Conservation (phyloP, 345 rosid species). For the Erysimum cheiranthoides region DNA sequence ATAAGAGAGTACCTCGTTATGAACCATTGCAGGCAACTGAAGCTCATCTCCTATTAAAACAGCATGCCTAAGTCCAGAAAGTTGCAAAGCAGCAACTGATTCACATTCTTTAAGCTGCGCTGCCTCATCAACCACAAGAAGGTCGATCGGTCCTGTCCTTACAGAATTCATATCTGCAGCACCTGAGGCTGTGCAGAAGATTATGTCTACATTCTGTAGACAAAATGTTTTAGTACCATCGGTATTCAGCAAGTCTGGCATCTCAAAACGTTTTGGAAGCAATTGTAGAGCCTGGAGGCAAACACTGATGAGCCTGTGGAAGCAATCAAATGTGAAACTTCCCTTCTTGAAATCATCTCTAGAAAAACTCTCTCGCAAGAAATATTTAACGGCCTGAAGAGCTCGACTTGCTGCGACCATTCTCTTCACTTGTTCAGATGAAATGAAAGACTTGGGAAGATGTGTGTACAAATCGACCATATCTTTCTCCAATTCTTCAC, state of each 20-base stretch:
- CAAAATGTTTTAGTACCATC: slow-evolving; percentile 27
- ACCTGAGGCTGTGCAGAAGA: slow-evolving; percentile 55
- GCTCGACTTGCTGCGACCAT: slow-evolving; percentile 39
- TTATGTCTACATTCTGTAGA: slow-evolving; percentile 40
- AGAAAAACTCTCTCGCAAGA: neutral
- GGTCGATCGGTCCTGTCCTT: slow-evolving; percentile 8
- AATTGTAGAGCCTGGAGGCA: neutral
- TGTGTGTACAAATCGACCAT: slow-evolving; percentile 48
- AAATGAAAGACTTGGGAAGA: slow-evolving; percentile 43
- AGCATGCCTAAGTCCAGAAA: slow-evolving; percentile 50
- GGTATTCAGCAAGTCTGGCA: neutral
- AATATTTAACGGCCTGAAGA: slow-evolving; percentile 22
- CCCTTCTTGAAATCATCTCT: slow-evolving; percentile 7
- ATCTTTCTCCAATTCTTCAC: slow-evolving; percentile 27
- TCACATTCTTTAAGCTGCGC: slow-evolving; percentile 65
- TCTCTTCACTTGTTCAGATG: slow-evolving; percentile 24
- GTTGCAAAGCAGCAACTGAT: slow-evolving; percentile 52
- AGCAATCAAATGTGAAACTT: neutral
- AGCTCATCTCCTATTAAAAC: slow-evolving; percentile 55
- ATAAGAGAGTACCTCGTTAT: slow-evolving; percentile 27
- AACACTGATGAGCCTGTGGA: neutral
- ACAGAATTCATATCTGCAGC: slow-evolving; percentile 34
- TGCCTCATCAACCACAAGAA: slow-evolving; percentile 59
- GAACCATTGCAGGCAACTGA: slow-evolving; percentile 56
- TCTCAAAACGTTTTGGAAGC: neutral